Evolutionary conservation across 371 early-diverging fungal species (phyloP).

Genomic region (Coemansia sp.): DNA sequence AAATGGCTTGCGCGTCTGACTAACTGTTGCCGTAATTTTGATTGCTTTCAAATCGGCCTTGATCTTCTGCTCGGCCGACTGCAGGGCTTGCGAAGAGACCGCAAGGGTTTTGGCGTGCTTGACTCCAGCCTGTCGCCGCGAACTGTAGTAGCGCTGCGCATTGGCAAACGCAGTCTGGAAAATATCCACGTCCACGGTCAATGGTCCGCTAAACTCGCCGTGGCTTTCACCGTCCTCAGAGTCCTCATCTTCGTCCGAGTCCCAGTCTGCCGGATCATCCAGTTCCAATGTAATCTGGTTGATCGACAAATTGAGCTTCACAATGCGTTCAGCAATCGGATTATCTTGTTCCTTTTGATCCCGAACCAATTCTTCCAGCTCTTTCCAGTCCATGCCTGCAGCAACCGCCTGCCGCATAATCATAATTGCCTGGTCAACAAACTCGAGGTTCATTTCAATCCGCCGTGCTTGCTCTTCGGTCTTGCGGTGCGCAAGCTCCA

Average conservation of each 20-base stretch:
- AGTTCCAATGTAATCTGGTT: conserved; percentile 69
- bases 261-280: conserved; percentile 51
- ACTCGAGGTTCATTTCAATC: conserved; percentile 78
- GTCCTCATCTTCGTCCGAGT: conserved; percentile 45
- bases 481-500: conserved; percentile 66
- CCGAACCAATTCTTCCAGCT: conserved; percentile 79
- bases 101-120: conserved; percentile 91
- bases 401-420: conserved; percentile 86
- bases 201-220: conserved; percentile 22
- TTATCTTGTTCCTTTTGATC: conserved; percentile 79
- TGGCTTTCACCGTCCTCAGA: conserved; percentile 17
- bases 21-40: conserved; percentile 60
- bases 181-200: conserved; percentile 82
- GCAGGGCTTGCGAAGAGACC: conserved; percentile 79
- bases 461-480: conserved; percentile 72
- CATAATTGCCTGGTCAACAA: conserved; percentile 82
- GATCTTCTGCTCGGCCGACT: conserved; percentile 89
- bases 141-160: conserved; percentile 86
- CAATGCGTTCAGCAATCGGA: conserved; percentile 76
- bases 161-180: conserved; percentile 86
- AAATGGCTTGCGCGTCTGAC: conserved; percentile 84
- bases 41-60: conserved; percentile 74
- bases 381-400: conserved; percentile 94
- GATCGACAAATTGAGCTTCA: conserved; percentile 66
- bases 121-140: conserved; percentile 72